A percentile compares a stretch with the other conserved stretches of the same genome.
phyloP scores from a whole-genome alignment of 345 rosid species.

The Aquilaria sinensis region DNA sequence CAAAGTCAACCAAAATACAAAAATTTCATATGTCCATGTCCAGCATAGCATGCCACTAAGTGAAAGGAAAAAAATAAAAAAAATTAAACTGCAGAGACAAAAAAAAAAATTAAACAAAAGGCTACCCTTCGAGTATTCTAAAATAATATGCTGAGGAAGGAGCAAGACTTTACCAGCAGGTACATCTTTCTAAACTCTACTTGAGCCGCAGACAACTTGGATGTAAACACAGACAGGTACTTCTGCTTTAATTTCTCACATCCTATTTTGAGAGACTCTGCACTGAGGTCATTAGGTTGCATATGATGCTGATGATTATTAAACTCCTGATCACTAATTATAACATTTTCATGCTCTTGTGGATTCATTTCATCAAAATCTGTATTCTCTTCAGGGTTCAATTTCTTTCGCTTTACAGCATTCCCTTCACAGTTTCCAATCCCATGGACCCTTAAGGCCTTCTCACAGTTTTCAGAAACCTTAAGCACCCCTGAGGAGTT shows the following conservation, averaged over 20 bases:
- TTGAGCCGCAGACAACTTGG: slow-evolving; percentile 59
- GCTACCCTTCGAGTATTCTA: no score
- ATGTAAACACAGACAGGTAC: slow-evolving; percentile 62
- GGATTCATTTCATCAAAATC: slow-evolving; percentile 20
- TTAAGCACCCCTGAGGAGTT: slow-evolving; percentile 23
- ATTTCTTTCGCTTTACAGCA: slow-evolving; percentile 45
- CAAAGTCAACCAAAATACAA: no score
- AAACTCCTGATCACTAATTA: slow-evolving; percentile 25
- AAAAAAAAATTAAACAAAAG: no score
- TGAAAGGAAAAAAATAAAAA: no score
- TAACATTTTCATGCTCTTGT: slow-evolving; percentile 21
- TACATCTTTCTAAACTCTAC: slow-evolving; percentile 66
- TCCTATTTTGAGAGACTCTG: slow-evolving; percentile 29
- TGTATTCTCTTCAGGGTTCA: slow-evolving; percentile 22
- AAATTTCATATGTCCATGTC: no score
- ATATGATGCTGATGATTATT: slow-evolving; percentile 21
- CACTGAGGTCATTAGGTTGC: slow-evolving; percentile 23
- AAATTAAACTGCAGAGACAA: no score
- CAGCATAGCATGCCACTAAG: no score
- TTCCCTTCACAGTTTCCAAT: slow-evolving; percentile 23
- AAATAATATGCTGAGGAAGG: neutral
- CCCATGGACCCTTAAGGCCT: slow-evolving; percentile 26
- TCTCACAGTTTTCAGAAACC: slow-evolving; percentile 27
- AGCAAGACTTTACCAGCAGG: slow-evolving; percentile 46
- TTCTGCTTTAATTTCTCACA: slow-evolving; percentile 66